These are phyloP conservation scores for Westerdykella ornata DNA, from an alignment of 2,329 filamentous ascomycete species.

Conservation along the genomic window DNA sequence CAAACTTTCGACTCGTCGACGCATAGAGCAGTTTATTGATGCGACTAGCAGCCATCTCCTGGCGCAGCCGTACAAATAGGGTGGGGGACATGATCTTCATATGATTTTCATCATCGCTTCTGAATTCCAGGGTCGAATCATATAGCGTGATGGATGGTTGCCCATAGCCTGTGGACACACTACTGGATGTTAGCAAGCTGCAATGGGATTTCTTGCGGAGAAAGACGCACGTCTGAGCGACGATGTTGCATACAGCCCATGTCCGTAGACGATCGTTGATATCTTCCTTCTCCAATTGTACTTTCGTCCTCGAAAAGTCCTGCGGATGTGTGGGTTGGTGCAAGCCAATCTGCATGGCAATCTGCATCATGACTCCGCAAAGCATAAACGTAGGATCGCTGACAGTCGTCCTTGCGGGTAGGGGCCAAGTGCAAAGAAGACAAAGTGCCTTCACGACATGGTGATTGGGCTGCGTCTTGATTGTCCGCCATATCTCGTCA, in stretches of 20 bases:
- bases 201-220: background rate
- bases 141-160: constrained; percentile 73
- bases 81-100: constrained; percentile 33
- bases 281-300: constrained; percentile 71
- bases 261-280: constrained; percentile 71
- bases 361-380: constrained; percentile 79
- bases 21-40: constrained; percentile 36
- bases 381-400: constrained; percentile 77
- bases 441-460: constrained; percentile 76
- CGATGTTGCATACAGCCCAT: constrained; percentile 81
- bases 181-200: constrained; percentile 25
- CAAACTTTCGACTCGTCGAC: constrained; percentile 26
- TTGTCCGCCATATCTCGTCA: constrained; percentile 67
- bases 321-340: constrained; percentile 76
- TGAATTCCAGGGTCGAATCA: constrained; percentile 59
- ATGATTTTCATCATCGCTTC: constrained; percentile 32
- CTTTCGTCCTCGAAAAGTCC: constrained; percentile 69
- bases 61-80: constrained; percentile 33
- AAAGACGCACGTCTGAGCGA: constrained; percentile 58
- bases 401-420: constrained; percentile 74
- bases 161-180: constrained; percentile 74
- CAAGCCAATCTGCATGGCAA: constrained; percentile 74
- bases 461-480: constrained; percentile 72
- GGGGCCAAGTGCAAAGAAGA: constrained; percentile 72
- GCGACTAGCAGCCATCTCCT: constrained; percentile 35